Base-by-base conservation (phyloP, 129 eudicot species). In the Ambrosia artemisiifolia region DNA sequence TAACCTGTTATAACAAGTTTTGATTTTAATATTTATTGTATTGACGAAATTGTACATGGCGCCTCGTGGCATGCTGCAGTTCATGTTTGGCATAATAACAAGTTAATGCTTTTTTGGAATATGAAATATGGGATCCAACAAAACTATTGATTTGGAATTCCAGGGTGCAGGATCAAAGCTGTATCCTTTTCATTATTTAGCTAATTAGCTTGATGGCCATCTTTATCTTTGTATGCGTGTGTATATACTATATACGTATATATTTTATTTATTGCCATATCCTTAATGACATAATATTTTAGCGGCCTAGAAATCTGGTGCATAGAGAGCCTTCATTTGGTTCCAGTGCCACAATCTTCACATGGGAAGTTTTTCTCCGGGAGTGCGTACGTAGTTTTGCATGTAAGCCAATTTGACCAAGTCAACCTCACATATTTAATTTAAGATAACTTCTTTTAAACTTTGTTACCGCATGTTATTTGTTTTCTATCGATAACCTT, bases 261-360 rank as follows among this genome's bases (percentile, higher is more conserved):
- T 16, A 12, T 65, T 3, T 7, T 47, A 14, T 35, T 44, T 47
- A 43, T 62, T 56, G 69, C 12, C 56, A 38, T 77, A 59, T 78
- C 77, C 74, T 65, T 60, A 69, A 67, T 67, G 47, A 73, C 74
- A 78, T 48, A 73, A 56, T 74, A 24, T 12, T 73, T 17, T 70
- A 88, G 95, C 55, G 95, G 95, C 34, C 63, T 81, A 42, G 88
- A 88, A 79, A 81, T 88, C 35, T 88, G 95, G 95, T 82, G 87
- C 48, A 70, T 88, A 13, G 91, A 81, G 72, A 85, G 83, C 65
- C 82, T 83, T 34, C 79, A 55, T 71, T 69, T 84, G 44, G 86
- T 88, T 72, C 82, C 83, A 69, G 87, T 88, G 62, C 90, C 91
- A 28, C 87, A 79, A 44, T 75, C 91, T 72, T 78, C 90, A 46